Conservation (phyloP, 768 basidiomycete genomes). For the Vararia minispora region DNA sequence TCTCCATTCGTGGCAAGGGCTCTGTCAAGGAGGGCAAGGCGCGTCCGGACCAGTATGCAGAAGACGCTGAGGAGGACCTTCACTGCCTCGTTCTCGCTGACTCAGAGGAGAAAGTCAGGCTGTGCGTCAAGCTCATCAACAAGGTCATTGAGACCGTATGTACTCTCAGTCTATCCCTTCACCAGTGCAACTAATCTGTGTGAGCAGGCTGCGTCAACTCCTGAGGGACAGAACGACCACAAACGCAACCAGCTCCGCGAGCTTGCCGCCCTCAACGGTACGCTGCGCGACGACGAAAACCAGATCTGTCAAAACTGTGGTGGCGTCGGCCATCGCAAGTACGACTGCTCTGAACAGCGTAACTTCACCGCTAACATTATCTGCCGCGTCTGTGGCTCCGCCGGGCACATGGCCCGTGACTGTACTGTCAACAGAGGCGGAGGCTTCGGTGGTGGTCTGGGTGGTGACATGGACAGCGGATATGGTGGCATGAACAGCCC, state of each 20-base stretch:
- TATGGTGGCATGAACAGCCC: too few relatives aligned
- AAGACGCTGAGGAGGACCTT: slow-evolving; percentile 97
- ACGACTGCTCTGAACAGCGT: slow-evolving; percentile 96
- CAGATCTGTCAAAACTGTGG: slow-evolving; percentile 98
- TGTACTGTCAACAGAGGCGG: slow-evolving; percentile 83
- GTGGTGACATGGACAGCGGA: too few relatives aligned
- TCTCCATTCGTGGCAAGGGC: slow-evolving; percentile 96
- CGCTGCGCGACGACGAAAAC: slow-evolving; percentile 98
- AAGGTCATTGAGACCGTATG: slow-evolving; percentile 94
- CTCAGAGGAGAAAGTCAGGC: slow-evolving; percentile 79
- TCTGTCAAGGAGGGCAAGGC: slow-evolving; percentile 99
- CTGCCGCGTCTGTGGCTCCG: slow-evolving; percentile 96
- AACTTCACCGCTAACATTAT: slow-evolving; percentile 99
- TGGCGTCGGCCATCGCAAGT: slow-evolving; percentile 92
- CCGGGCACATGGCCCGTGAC: slow-evolving; percentile 98
- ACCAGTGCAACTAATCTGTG: slow-evolving; percentile 5
- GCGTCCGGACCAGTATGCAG: slow-evolving; percentile 85
- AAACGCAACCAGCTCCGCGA: slow-evolving; percentile 98
- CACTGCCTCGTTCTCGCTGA: slow-evolving; percentile 96
- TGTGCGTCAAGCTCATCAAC: slow-evolving; percentile 94
- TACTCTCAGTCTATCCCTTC: slow-evolving; percentile 7
- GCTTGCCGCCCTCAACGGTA: slow-evolving; percentile 94
- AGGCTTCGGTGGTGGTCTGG: neutral
- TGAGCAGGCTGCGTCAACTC: slow-evolving; percentile 88
- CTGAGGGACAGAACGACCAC: slow-evolving; percentile 99